Conservation (phyloP, 2,329 filamentous ascomycete species). For the Fulvia fulva region DNA sequence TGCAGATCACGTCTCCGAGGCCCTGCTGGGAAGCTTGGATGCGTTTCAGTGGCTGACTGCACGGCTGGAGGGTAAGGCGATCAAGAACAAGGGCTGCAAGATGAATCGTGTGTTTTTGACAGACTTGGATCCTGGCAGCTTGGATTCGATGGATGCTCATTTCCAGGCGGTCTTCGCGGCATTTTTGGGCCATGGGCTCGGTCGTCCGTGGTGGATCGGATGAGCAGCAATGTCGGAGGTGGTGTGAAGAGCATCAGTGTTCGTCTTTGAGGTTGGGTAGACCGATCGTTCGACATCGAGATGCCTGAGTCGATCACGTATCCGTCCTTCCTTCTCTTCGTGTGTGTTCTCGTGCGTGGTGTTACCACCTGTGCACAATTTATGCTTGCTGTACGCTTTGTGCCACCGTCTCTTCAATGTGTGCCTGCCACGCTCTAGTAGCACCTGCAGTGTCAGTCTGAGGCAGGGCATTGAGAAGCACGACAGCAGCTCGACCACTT, state of each 20-base stretch:
- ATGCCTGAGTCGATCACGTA: too few species aligned
- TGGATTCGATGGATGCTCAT: neutral
- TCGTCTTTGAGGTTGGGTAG: too few species aligned
- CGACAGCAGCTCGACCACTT: neutral
- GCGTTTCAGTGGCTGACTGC: slow-evolving; percentile 2
- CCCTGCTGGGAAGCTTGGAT: slow-evolving; percentile 43
- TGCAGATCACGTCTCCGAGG: slow-evolving; percentile 40
- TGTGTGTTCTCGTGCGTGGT: neutral
- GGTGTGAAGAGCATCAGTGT: neutral
- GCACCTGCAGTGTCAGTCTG: neutral
- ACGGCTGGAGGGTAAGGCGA: neutral
- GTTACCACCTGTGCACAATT: too few species aligned
- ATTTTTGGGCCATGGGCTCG: neutral
- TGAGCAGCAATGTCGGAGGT: neutral
- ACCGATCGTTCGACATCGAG: too few species aligned
- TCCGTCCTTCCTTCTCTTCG: neutral
- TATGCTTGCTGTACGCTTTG: neutral
- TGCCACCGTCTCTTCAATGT: neutral
- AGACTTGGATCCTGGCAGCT: neutral
- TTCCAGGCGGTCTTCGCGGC: neutral
- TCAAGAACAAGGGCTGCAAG: neutral
- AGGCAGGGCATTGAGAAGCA: neutral
- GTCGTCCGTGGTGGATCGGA: neutral
- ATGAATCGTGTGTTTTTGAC: neutral
- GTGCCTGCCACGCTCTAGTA: neutral